These are phyloP conservation scores for Suillus paluster DNA, from an alignment of 768 basidiomycete genomes.

Conservation along the genomic window DNA sequence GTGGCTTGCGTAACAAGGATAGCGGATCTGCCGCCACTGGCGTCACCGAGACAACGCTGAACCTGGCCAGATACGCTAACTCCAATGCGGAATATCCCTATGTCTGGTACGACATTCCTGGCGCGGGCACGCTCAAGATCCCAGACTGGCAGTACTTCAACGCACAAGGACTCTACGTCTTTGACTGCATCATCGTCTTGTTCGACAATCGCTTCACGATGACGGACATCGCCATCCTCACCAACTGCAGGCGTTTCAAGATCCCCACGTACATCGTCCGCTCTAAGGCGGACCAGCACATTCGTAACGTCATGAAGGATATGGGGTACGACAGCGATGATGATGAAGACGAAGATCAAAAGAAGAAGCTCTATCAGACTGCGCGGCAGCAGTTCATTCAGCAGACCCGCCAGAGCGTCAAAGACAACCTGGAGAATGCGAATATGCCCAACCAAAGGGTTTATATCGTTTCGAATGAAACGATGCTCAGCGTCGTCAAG, in stretches of 20 bases:
- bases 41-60: conserved; percentile 34
- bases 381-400: conserved; percentile 33
- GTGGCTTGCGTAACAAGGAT: conserved; percentile 29
- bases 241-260: conserved; percentile 31
- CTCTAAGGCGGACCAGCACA: conserved; percentile 41
- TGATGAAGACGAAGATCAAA: conserved; percentile 11
- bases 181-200: conserved; percentile 39
- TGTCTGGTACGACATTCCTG: conserved; percentile 43
- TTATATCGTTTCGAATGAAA: conserved; percentile 32
- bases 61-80: conserved; percentile 31
- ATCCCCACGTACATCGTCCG: conserved; percentile 41
- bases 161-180: conserved; percentile 39
- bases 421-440: conserved; percentile 26
- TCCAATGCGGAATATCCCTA: conserved; percentile 20
- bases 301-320: conserved; percentile 30
- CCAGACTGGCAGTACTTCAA: conserved; percentile 43
- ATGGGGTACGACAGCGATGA: conserved; percentile 32
- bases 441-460: conserved; percentile 33
- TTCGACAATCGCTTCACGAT: conserved; percentile 39
- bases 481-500: conserved; percentile 27
- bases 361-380: conserved; percentile 21
- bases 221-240: conserved; percentile 39
- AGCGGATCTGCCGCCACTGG: conserved; percentile 31
- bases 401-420: conserved; percentile 30
- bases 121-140: conserved; percentile 37